Evolutionary conservation across 352 stramenopile species (phyloP).

Genomic region (Albugo laibachii): DNA sequence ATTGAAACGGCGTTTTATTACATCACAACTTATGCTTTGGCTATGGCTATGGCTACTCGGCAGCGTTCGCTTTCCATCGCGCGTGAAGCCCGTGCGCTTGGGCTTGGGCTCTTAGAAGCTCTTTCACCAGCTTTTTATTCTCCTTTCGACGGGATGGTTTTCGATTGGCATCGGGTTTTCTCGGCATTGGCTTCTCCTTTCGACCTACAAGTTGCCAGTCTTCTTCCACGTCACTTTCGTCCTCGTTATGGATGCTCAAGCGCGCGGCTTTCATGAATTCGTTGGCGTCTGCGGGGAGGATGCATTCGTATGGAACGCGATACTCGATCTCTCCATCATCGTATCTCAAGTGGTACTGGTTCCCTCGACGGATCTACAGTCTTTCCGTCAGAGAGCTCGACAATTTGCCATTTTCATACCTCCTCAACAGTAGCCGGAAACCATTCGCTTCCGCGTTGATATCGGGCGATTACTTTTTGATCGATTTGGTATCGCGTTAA

Average conservation of each 20-base stretch:
- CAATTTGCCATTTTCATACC: slow-evolving; percentile 9
- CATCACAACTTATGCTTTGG: too few species aligned
- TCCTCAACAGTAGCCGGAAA: slow-evolving; percentile 43
- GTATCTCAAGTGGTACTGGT: slow-evolving; percentile 52
- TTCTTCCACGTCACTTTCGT: slow-evolving; percentile 17
- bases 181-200: slow-evolving; percentile 4
- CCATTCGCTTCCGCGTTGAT: slow-evolving; percentile 28
- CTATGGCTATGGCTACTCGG: too few species aligned
- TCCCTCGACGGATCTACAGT: slow-evolving; percentile 13
- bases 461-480: slow-evolving; percentile 40
- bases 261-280: neutral
- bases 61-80: slow-evolving; percentile 16
- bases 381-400: slow-evolving; percentile 9
- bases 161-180: slow-evolving; percentile 24
- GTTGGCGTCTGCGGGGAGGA: slow-evolving; percentile 11
- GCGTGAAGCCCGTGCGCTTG: slow-evolving; percentile 51
- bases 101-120: slow-evolving; percentile 36
- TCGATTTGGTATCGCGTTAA: slow-evolving; percentile 10
- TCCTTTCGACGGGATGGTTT: slow-evolving; percentile 65
- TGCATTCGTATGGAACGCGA: slow-evolving; percentile 31
- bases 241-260: neutral
- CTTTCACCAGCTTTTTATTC: slow-evolving; percentile 53
- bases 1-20: too few species aligned
- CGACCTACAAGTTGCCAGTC: slow-evolving; percentile 51
- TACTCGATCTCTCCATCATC: slow-evolving; percentile 60